Conservation (phyloP, 805 yeast species). For the Blastobotrys americana region DNA sequence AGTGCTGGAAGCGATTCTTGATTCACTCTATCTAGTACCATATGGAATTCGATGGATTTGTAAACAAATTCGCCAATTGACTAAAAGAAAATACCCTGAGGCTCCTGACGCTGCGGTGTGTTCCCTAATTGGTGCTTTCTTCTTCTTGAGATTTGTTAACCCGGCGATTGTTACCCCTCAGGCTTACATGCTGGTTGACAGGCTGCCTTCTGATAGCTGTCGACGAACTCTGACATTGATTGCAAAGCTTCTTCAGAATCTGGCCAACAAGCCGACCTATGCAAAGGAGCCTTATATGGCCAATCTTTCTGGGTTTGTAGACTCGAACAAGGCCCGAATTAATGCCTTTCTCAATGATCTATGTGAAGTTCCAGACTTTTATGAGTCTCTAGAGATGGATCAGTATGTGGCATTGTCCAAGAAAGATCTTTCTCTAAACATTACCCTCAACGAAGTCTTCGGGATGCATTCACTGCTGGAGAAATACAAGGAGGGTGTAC, state of each 20-base stretch:
- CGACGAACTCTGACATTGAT: conserved; percentile 67
- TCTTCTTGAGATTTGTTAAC: conserved; percentile 72
- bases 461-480: conserved; percentile 31
- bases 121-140: conserved; percentile 66
- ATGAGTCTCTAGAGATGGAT: conserved; percentile 34
- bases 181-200: conserved; percentile 36
- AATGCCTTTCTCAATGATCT: conserved; percentile 29
- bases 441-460: conserved; percentile 31
- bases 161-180: conserved; percentile 92
- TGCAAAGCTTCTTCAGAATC: conserved; percentile 76
- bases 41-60: conserved; percentile 66
- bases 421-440: conserved; percentile 27
- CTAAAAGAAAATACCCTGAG: conserved; percentile 51
- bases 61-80: conserved; percentile 53
- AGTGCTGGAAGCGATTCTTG: conserved; percentile 46
- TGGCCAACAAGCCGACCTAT: conserved; percentile 74
- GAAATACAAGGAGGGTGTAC: conserved; percentile 23
- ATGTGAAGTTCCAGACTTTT: conserved; percentile 36
- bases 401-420: conserved; percentile 34
- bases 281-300: conserved; percentile 42
- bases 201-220: conserved; percentile 33
- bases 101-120: conserved; percentile 35
- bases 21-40: conserved; percentile 55
- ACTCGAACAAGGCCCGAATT: conserved; percentile 26
- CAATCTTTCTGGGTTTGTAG: conserved; percentile 23